phyloP scores from a whole-genome alignment of 73 alveolate genomes.

The Tetrahymena thermophila region DNA sequence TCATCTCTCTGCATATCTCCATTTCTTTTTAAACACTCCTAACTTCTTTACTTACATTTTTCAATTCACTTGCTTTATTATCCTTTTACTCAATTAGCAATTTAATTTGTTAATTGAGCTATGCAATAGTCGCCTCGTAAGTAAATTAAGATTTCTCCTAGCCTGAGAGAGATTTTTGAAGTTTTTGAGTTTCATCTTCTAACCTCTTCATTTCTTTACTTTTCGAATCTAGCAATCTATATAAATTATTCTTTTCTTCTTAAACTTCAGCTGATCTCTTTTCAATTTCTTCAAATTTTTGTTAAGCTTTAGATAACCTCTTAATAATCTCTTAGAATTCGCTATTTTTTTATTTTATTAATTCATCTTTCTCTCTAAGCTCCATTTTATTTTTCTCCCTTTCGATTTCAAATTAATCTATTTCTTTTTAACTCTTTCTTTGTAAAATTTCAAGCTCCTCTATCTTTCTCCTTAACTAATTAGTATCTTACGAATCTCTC shows the following conservation, averaged over 20 bases:
- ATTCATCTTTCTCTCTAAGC: not conserved
- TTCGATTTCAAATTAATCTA: not conserved
- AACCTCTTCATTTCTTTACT: not conserved
- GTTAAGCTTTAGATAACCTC: not conserved
- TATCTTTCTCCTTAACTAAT: not conserved
- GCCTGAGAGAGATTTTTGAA: not conserved
- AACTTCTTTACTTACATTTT: not conserved
- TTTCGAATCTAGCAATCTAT: not conserved
- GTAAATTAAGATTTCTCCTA: not conserved
- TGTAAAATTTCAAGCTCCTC: not conserved
- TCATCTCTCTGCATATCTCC: not conserved
- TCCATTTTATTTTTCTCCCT: not conserved
- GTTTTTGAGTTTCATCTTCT: not conserved
- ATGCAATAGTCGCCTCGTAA: not conserved
- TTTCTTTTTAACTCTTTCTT: not conserved
- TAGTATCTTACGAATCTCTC: not conserved
- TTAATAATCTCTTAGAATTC: not conserved
- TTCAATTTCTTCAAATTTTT: not conserved
- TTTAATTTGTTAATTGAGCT: not conserved
- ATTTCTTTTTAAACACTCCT: not conserved
- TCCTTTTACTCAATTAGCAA: not conserved
- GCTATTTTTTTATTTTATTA: not conserved
- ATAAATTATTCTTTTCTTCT: not conserved
- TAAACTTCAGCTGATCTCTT: not conserved
- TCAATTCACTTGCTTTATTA: not conserved